These are phyloP conservation scores for Boeremia exigua DNA, from an alignment of 2,329 filamentous ascomycete species.

Conservation along the genomic window DNA sequence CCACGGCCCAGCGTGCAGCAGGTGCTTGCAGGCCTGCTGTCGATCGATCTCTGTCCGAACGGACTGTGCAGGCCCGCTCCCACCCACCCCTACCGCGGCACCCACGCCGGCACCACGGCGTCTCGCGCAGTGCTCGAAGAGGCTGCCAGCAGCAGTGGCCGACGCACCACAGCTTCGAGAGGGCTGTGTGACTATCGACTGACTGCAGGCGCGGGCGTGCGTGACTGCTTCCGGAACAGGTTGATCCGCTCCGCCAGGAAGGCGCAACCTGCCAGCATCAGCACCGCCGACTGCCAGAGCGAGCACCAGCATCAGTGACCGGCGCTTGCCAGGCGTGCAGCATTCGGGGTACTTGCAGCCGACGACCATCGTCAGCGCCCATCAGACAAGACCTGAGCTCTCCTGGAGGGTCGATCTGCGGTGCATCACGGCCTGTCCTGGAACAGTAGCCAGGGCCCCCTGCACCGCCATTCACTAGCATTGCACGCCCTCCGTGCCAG, in stretches of 20 bases:
- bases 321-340: neutral
- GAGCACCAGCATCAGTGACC: too few species aligned
- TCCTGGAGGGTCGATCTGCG: constrained; percentile 48
- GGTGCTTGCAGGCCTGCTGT: constrained; percentile 31
- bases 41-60: constrained; percentile 38
- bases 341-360: constrained; percentile 32
- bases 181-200: constrained; percentile 13
- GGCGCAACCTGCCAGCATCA: constrained; percentile 4
- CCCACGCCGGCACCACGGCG: constrained; percentile 13
- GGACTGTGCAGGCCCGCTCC: constrained; percentile 23
- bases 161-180: constrained; percentile 13
- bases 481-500: constrained; percentile 36
- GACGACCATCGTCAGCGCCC: constrained; percentile 18
- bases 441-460: constrained; percentile 33
- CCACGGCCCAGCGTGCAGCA: constrained; percentile 30
- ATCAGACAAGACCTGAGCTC: constrained; percentile 25
- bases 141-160: constrained; percentile 20
- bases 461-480: constrained; percentile 22
- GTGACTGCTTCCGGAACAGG: constrained; percentile 21
- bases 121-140: constrained; percentile 18
- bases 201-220: constrained; percentile 19
- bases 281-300: neutral
- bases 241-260: constrained; percentile 30
- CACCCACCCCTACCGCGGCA: constrained; percentile 23
- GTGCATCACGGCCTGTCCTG: constrained; percentile 50